A percentile compares a stretch with the other conserved stretches of the same genome.
Conservation (phyloP, 2,329 filamentous ascomycete species). For the Colletotrichum australisinense region DNA sequence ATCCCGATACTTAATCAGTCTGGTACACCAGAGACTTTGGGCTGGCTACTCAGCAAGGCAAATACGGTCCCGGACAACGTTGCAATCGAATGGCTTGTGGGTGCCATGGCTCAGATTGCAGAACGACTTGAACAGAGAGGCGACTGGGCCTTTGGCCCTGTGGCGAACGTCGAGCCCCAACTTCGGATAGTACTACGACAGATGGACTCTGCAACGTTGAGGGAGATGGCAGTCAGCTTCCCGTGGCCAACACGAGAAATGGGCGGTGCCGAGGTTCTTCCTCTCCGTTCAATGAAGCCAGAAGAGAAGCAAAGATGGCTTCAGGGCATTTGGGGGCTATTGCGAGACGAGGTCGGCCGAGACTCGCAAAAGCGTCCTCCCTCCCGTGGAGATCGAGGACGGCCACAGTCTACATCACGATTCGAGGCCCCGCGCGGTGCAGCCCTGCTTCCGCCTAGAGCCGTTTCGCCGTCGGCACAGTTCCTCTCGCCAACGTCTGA, state of each 20-base stretch:
- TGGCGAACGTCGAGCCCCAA: slow-evolving; percentile 45
- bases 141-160: slow-evolving; percentile 45
- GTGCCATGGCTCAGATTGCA: slow-evolving; percentile 47
- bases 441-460: neutral
- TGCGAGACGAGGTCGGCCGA: slow-evolving; percentile 36
- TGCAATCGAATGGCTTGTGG: slow-evolving; percentile 48
- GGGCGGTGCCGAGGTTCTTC: slow-evolving; percentile 48
- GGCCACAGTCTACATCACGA: slow-evolving; percentile 27
- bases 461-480: neutral
- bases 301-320: slow-evolving; percentile 50
- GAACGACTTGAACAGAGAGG: slow-evolving; percentile 44
- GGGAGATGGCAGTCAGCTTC: slow-evolving; percentile 50
- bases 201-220: slow-evolving; percentile 43
- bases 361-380: neutral
- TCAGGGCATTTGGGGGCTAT: slow-evolving; percentile 43
- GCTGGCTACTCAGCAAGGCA: slow-evolving; percentile 48
- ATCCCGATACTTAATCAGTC: slow-evolving; percentile 50
- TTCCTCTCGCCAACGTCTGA: neutral
- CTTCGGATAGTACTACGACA: slow-evolving; percentile 47
- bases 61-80: slow-evolving; percentile 45
- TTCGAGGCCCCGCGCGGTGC: slow-evolving; percentile 37
- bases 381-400: neutral
- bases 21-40: slow-evolving; percentile 47
- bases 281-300: slow-evolving; percentile 48
- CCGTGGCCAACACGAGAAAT: slow-evolving; percentile 51